phyloP scores from a whole-genome alignment of 108 stramenopile genomes.

The Aureococcus anophagefferens region DNA sequence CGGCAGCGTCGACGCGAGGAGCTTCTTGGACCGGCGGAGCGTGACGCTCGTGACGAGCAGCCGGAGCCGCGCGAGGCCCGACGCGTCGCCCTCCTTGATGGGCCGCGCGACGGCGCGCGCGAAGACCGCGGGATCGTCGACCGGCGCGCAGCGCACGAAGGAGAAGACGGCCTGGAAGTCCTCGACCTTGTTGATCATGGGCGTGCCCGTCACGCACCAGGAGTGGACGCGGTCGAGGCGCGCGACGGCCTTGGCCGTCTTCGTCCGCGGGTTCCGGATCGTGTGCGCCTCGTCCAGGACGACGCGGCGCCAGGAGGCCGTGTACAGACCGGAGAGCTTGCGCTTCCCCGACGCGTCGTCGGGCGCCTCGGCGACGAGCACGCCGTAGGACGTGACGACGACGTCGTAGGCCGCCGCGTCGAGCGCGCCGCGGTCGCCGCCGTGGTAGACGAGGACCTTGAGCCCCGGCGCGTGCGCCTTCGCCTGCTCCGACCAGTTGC shows the following conservation, averaged over 20 bases:
- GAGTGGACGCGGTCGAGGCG: too few relatives aligned
- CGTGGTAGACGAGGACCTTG: too few relatives aligned
- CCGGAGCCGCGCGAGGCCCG: too few relatives aligned
- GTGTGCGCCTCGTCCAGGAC: slow-evolving; percentile 49
- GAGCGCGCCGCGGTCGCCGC: too few relatives aligned
- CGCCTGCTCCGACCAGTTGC: slow-evolving; percentile 38
- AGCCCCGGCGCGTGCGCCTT: neutral
- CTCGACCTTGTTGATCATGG: slow-evolving; percentile 32
- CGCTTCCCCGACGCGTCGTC: neutral
- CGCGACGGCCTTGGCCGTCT: slow-evolving; percentile 39
- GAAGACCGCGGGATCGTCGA: neutral
- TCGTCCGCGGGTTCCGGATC: slow-evolving; percentile 40
- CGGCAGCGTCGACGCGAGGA: too few relatives aligned
- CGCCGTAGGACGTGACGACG: too few relatives aligned
- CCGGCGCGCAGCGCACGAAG: neutral
- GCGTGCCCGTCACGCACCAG: slow-evolving; percentile 53
- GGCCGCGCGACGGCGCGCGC: slow-evolving; percentile 1
- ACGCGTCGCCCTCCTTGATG: neutral
- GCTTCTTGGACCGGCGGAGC: too few relatives aligned
- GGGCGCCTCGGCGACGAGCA: too few relatives aligned
- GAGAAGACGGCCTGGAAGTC: slow-evolving; percentile 6
- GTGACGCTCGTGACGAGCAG: too few relatives aligned
- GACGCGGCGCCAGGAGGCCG: slow-evolving; percentile 33
- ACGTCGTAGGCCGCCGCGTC: too few relatives aligned
- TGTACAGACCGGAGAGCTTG: slow-evolving; percentile 3